Conservation (phyloP, 1,139 yeast species). For the Debaryomyces udenii region DNA sequence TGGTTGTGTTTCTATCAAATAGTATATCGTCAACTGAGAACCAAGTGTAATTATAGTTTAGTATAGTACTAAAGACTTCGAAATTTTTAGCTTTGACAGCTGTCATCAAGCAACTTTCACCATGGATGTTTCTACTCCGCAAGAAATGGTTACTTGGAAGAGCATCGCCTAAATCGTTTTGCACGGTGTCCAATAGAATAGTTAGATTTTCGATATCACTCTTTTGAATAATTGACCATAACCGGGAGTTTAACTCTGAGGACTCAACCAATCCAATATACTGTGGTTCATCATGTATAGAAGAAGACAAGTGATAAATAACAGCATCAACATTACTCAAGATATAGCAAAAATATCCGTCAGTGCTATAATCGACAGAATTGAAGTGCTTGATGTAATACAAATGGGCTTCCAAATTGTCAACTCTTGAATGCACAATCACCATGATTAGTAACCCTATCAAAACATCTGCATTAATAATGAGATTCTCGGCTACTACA, state of each 20-base stretch:
- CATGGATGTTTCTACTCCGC: conserved; percentile 57
- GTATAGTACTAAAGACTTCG: conserved; percentile 48
- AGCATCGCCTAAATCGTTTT: conserved; percentile 19
- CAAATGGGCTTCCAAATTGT: conserved; percentile 63
- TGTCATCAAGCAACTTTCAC: conserved; percentile 67
- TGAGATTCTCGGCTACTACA: conserved; percentile 19
- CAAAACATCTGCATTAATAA: conserved; percentile 73
- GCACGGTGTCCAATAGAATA: conserved; percentile 23
- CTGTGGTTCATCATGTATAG: conserved; percentile 31
- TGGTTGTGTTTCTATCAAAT: conserved; percentile 57
- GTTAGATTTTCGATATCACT: conserved; percentile 28
- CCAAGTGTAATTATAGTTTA: conserved; percentile 45
- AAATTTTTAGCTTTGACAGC: conserved; percentile 50
- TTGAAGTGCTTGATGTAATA: conserved; percentile 67
- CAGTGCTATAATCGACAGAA: conserved; percentile 24
- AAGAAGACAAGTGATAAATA: conserved; percentile 55
- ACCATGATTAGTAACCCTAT: conserved; percentile 75
- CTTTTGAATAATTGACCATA: conserved; percentile 57
- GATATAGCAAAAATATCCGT: conserved; percentile 47
- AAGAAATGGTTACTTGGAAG: conserved; percentile 46
- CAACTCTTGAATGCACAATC: conserved; percentile 63
- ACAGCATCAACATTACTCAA: conserved; percentile 86
- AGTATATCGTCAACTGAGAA: conserved; percentile 69
- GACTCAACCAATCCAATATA: conserved; percentile 40
- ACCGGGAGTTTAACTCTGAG: conserved; percentile 52